Conservation (phyloP, 2,329 filamentous ascomycete species). For the Aspergillus sergii region DNA sequence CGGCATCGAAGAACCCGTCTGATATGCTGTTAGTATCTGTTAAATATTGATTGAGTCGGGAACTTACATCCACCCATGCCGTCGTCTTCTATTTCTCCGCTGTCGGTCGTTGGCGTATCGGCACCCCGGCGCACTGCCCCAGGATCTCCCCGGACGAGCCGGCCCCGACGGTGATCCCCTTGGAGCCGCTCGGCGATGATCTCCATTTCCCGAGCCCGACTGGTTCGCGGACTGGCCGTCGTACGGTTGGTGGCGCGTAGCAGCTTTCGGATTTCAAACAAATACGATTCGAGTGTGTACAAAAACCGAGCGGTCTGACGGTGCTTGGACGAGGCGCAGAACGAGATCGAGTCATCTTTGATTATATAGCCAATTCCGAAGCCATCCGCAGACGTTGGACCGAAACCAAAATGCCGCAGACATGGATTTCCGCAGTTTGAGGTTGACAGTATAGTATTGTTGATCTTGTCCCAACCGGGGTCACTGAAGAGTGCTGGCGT, state of each 20-base stretch:
- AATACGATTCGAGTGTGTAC: conserved; percentile 84
- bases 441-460: conserved; percentile 90
- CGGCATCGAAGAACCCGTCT: conserved; percentile 98
- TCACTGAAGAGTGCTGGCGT: conserved; percentile 83
- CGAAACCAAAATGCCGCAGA: conserved; percentile 93
- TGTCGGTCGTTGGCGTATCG: conserved; percentile 68
- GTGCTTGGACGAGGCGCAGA: conserved; percentile 92
- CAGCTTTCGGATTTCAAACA: conserved; percentile 86
- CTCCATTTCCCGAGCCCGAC: conserved; percentile 65
- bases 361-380: conserved; percentile 99
- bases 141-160: conserved; percentile 65
- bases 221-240: conserved; percentile 55
- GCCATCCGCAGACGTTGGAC: conserved; percentile 87
- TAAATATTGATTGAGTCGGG: neutral
- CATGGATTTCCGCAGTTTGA: conserved; percentile 99
- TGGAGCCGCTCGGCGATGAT: conserved; percentile 43
- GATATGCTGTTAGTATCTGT: conserved; percentile 21
- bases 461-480: conserved; percentile 88
- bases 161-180: conserved; percentile 65
- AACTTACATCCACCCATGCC: conserved; percentile 92
- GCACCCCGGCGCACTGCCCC: conserved; percentile 50
- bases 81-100: conserved; percentile 75
- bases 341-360: conserved; percentile 87
- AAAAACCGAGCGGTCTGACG: conserved; percentile 89
- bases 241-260: conserved; percentile 69